Conservation (phyloP, 495 filamentous ascomycete genomes). For the Trichocladium antarcticum region DNA sequence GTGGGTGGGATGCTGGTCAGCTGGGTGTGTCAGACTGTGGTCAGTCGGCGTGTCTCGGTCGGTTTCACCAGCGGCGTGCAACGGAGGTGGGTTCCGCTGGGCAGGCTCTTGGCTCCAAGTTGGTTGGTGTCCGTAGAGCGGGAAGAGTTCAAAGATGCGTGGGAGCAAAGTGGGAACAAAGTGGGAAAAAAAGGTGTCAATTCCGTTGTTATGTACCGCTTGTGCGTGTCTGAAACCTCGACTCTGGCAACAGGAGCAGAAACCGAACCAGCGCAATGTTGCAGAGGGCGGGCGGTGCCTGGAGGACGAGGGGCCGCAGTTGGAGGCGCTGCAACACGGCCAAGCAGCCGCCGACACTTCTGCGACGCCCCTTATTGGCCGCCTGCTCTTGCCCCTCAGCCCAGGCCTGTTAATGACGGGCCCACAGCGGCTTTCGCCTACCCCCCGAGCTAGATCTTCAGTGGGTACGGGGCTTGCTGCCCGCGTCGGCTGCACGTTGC, state of each 20-base stretch:
- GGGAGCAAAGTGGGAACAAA: too few relatives aligned
- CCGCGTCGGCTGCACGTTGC: slow-evolving; percentile 3
- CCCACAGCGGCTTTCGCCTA: too few relatives aligned
- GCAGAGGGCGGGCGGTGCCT: too few relatives aligned
- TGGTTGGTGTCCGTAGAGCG: too few relatives aligned
- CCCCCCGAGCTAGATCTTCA: too few relatives aligned
- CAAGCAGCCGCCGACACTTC: slow-evolving; percentile 6
- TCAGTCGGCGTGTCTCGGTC: neutral
- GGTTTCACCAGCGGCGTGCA: neutral
- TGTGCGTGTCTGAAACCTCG: neutral
- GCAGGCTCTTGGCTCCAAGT: too few relatives aligned
- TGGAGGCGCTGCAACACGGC: neutral
- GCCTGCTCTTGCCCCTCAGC: slow-evolving; percentile 1
- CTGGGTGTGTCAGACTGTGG: neutral
- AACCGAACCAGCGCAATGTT: neutral
- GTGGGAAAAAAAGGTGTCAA: too few relatives aligned
- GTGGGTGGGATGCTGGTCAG: neutral
- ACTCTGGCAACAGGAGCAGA: slow-evolving; percentile 3
- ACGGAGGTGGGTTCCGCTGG: neutral
- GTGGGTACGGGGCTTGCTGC: too few relatives aligned
- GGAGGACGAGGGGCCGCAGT: neutral
- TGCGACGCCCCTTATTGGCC: slow-evolving; percentile 1
- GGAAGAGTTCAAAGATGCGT: too few relatives aligned
- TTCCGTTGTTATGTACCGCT: neutral
- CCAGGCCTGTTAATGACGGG: slow-evolving; percentile 1